Percentiles rank a stretch among this genome's conserved stretches.
Conservation (phyloP, 371 early-diverging fungal genomes). For the Smittium mucronatum region DNA sequence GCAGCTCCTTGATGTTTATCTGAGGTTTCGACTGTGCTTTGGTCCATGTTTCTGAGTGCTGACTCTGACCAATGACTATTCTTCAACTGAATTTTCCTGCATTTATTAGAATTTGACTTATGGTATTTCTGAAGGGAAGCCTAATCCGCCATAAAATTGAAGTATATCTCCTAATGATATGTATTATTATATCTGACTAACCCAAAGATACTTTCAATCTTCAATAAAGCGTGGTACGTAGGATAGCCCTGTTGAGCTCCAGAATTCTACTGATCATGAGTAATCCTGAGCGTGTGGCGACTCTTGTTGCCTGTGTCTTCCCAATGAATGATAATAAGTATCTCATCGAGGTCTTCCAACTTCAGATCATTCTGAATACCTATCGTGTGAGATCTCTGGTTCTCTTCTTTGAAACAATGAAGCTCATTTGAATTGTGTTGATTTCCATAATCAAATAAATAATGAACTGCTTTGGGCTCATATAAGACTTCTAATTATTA, state of each 20-base stretch:
- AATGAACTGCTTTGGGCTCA: neutral
- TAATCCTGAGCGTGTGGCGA: neutral
- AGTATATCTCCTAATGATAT: neutral
- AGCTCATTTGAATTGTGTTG: neutral
- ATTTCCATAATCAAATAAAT: neutral
- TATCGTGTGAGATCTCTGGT: neutral
- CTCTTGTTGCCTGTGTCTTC: neutral
- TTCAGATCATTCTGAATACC: neutral
- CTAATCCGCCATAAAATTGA: neutral
- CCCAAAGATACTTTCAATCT: neutral
- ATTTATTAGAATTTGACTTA: neutral
- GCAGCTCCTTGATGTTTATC: neutral
- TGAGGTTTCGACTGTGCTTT: neutral
- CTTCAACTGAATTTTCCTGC: neutral
- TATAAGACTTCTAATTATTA: constrained; percentile 22
- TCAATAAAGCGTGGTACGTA: neutral
- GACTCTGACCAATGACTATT: neutral
- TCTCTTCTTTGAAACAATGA: neutral
- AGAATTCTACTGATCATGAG: neutral
- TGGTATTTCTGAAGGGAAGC: neutral
- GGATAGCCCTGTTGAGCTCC: neutral
- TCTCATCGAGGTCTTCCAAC: neutral
- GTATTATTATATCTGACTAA: neutral
- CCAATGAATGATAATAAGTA: constrained; percentile 12
- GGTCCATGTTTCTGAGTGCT: neutral